Conservation (phyloP, 495 filamentous ascomycete species). For the Tuber indicum region DNA sequence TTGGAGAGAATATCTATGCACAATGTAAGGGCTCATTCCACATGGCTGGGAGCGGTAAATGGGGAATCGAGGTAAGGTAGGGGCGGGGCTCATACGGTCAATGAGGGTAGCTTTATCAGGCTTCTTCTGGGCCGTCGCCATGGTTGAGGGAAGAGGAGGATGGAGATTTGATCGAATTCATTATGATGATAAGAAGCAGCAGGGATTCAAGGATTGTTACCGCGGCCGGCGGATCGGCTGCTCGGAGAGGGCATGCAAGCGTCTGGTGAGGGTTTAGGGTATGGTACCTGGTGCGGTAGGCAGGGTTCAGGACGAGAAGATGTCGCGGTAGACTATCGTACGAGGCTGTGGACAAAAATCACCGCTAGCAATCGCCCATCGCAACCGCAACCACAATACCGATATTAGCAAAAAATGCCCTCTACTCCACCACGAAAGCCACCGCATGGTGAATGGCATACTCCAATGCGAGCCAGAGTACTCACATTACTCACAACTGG, state of each 20-base stretch:
- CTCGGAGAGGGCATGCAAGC: neutral
- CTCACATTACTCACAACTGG: too few relatives aligned
- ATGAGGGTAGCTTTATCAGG: neutral
- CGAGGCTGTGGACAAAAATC: too few relatives aligned
- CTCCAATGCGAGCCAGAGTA: too few relatives aligned
- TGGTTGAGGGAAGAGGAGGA: neutral
- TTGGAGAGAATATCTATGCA: conserved; percentile 43
- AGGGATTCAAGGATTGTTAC: neutral
- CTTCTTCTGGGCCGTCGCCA: neutral
- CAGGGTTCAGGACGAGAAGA: too few relatives aligned
- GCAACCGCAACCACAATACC: too few relatives aligned
- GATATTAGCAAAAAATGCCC: too few relatives aligned
- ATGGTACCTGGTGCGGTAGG: neutral
- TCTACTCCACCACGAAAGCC: too few relatives aligned
- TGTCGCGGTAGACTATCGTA: too few relatives aligned
- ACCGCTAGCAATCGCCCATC: too few relatives aligned
- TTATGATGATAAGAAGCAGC: neutral
- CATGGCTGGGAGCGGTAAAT: neutral
- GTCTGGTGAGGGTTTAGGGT: neutral
- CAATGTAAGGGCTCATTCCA: neutral
- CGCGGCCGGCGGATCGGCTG: neutral
- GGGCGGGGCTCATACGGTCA: neutral
- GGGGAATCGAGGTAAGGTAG: neutral
- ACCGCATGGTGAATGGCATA: too few relatives aligned
- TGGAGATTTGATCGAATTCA: neutral